phyloP scores from a whole-genome alignment of 1,284 basidiomycete species.

The Polyporus tsugae region DNA sequence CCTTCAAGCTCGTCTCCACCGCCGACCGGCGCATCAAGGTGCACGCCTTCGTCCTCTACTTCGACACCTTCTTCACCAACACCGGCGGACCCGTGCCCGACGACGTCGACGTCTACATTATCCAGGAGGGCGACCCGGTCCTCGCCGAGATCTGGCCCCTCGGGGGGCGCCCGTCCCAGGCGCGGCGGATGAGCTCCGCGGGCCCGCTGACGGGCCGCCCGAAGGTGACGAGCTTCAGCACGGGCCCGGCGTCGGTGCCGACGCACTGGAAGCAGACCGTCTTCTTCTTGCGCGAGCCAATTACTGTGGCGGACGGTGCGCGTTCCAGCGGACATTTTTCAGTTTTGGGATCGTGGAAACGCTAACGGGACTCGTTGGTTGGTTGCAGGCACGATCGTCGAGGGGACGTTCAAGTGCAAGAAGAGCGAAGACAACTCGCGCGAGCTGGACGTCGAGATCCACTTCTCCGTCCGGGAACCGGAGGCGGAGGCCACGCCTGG shows the following conservation, averaged over 20 bases:
- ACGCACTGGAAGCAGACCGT: slow-evolving; percentile 99
- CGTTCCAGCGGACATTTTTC: too few relatives aligned
- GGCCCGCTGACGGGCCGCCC: slow-evolving; percentile 52
- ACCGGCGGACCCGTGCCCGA: slow-evolving; percentile 62
- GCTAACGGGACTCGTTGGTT: too few relatives aligned
- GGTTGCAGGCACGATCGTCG: slow-evolving; percentile 72
- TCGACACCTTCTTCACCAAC: slow-evolving; percentile 90
- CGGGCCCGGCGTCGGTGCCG: slow-evolving; percentile 84
- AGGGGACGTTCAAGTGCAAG: slow-evolving; percentile 83
- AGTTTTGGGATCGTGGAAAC: too few relatives aligned
- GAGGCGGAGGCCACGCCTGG: slow-evolving; percentile 41
- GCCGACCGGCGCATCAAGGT: slow-evolving; percentile 69
- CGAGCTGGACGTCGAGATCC: slow-evolving; percentile 93
- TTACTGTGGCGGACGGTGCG: slow-evolving; percentile 77
- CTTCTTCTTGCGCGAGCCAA: slow-evolving; percentile 86
- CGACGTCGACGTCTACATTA: slow-evolving; percentile 57
- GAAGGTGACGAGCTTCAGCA: slow-evolving; percentile 86
- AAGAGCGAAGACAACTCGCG: slow-evolving; percentile 87
- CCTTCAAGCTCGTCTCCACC: slow-evolving; percentile 76
- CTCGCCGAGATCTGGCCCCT: slow-evolving; percentile 82
- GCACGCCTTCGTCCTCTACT: slow-evolving; percentile 90
- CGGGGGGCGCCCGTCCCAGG: slow-evolving; percentile 62
- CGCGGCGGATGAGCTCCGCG: slow-evolving; percentile 52
- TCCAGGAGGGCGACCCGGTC: slow-evolving; percentile 65
- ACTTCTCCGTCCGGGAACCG: slow-evolving; percentile 68